Evolutionary conservation across 371 early-diverging fungal species (phyloP).

Genomic region (Mortierella sp.): DNA sequence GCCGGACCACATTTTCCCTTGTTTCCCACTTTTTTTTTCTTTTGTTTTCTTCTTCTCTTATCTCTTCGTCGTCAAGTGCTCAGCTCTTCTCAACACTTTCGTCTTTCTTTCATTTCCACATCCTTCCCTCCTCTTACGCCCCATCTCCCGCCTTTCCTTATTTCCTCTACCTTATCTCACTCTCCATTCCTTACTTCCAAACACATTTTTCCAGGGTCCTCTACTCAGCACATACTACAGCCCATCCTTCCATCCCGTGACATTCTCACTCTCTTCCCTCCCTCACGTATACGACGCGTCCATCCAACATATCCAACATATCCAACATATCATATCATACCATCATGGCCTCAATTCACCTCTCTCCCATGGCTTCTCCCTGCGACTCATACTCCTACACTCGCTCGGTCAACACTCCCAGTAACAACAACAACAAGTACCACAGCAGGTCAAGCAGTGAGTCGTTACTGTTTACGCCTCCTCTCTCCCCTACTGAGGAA

Average conservation of each 20-base stretch:
- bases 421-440: conserved; percentile 6
- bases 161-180: neutral
- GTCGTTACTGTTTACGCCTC: conserved; percentile 54
- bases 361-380: conserved; percentile 25
- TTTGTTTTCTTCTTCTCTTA: conserved; percentile 8
- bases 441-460: conserved; percentile 41
- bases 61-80: conserved; percentile 13
- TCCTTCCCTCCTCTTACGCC: conserved; percentile 6
- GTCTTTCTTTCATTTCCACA: neutral
- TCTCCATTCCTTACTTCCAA: neutral
- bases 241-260: neutral
- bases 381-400: conserved; percentile 3
- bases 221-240: neutral
- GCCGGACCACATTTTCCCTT: conserved; percentile 23
- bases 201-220: neutral
- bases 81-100: conserved; percentile 7
- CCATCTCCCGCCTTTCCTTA: neutral
- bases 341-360: conserved; percentile 18
- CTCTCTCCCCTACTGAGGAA: conserved; percentile 54
- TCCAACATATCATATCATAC: neutral
- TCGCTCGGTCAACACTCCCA: conserved; percentile 14
- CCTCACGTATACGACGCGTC: neutral
- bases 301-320: neutral
- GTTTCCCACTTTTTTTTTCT: conserved; percentile 13
- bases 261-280: neutral